These are phyloP conservation scores for Saposhnikovia divaricata DNA, from an alignment of 129 eudicot genomes.

Conservation along the genomic window DNA sequence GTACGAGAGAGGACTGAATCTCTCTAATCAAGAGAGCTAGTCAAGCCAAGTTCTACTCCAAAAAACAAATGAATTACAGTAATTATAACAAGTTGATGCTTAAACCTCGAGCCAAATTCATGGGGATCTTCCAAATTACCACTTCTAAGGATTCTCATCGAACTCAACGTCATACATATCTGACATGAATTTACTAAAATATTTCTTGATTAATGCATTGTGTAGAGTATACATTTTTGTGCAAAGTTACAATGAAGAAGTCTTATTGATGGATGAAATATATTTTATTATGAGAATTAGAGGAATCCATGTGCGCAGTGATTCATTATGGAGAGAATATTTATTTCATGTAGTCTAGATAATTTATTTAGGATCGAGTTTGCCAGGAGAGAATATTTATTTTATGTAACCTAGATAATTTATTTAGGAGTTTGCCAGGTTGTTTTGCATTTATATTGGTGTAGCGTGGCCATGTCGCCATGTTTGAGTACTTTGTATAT, in stretches of 20 bases:
- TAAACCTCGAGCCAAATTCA: background rate
- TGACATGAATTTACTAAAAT: background rate
- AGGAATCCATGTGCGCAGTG: constrained; percentile 9
- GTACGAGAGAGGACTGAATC: constrained; percentile 9
- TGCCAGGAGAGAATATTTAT: constrained; percentile 1
- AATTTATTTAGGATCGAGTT: no score
- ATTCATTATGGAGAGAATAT: background rate
- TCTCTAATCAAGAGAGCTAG: constrained; percentile 12
- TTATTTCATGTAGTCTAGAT: background rate
- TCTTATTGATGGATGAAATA: background rate
- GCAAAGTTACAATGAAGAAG: background rate
- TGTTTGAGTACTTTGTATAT: constrained; percentile 2
- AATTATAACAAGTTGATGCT: constrained; percentile 1
- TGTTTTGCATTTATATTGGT: constrained; percentile 11
- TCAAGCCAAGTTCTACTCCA: background rate
- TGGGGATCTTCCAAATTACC: constrained; percentile 9
- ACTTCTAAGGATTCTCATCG: constrained; percentile 10
- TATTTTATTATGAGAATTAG: background rate
- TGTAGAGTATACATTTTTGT: background rate
- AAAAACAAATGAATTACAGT: background rate
- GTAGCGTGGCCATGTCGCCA: constrained; percentile 18
- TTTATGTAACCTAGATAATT: background rate
- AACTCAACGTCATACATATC: background rate
- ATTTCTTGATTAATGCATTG: background rate
- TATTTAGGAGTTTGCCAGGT: constrained; percentile 13